Evolutionary conservation across 73 alveolate species (phyloP), one percentile per base, ranked within the genome.

Genomic region (Tetrahymena borealis): DNA sequence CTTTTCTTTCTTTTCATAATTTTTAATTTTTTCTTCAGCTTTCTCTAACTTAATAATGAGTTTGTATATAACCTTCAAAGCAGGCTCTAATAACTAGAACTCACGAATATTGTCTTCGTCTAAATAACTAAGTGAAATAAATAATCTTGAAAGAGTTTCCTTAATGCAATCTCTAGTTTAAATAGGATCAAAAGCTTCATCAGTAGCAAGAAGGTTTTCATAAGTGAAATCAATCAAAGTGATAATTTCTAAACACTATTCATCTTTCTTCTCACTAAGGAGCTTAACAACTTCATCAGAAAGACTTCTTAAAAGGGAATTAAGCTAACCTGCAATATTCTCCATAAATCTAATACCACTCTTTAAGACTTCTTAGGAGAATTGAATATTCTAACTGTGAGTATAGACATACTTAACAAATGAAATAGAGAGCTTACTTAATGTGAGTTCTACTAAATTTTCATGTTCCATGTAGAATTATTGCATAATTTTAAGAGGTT

Each of bases 391-490:
- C 10, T 60, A 6, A n/a, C 37, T 5, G 78, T 93, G 37, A 32
- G 39, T 93, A 35, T 85, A 60, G 15, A 93, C 95, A 85, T 93
- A 93, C 11, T 39, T 79, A 11, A 93, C 91, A 12, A 93, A 39
- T 60, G 90, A 79, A 32, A 39, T 78, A 12, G 95, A 79, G 1
- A 93, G 24, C 15, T 93, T 90, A n/a, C 85, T 92, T 20, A 93
- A 36, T 15, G 91, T 38, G 31, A 79, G 16, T 85, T 85, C 95
- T 38, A 93, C 95, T 90, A 93, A 79, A 90, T 93, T 91, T 79
- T 93, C 95, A 40, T 93, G 95, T 93, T 93, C 95, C 95, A 93
- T 93, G 39, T 79, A 93, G 90, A 93, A 93, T 28, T 93, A 79
- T 41, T 93, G 78, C 39, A 93, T 33, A 36, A 93, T 40, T 32